Conservation (phyloP, 495 filamentous ascomycete genomes). For the Xylaria cubensis region DNA sequence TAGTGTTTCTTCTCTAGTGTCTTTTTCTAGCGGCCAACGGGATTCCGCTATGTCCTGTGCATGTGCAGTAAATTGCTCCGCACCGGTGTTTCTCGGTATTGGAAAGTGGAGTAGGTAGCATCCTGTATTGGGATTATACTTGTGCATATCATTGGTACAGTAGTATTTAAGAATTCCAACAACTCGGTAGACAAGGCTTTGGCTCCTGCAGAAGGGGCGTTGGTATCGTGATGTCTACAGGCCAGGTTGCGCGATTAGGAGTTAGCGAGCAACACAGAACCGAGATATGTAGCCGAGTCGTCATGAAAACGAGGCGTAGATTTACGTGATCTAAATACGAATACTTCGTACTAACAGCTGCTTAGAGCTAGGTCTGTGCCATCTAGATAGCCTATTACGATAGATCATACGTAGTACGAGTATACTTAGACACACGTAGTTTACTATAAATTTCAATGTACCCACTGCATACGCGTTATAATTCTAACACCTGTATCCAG, state of each 20-base stretch:
- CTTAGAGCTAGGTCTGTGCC: neutral
- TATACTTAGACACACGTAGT: neutral
- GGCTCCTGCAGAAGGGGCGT: neutral
- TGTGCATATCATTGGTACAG: neutral
- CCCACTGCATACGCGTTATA: neutral
- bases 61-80: slow-evolving; percentile 2
- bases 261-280: neutral
- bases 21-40: neutral
- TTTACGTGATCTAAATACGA: too few species aligned
- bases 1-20: too few species aligned
- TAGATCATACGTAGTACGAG: too few species aligned
- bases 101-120: neutral
- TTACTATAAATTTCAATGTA: too few species aligned
- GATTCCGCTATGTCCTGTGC: neutral
- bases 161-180: neutral
- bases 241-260: neutral
- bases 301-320: neutral
- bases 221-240: neutral
- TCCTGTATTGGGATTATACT: neutral
- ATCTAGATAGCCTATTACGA: neutral
- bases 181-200: slow-evolving; percentile 8
- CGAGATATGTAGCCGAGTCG: neutral
- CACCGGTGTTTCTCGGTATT: neutral
- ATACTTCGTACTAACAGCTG: neutral
- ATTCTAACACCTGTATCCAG: neutral